Conservation (phyloP, 768 basidiomycete genomes). For the Lentinula guzmanii region DNA sequence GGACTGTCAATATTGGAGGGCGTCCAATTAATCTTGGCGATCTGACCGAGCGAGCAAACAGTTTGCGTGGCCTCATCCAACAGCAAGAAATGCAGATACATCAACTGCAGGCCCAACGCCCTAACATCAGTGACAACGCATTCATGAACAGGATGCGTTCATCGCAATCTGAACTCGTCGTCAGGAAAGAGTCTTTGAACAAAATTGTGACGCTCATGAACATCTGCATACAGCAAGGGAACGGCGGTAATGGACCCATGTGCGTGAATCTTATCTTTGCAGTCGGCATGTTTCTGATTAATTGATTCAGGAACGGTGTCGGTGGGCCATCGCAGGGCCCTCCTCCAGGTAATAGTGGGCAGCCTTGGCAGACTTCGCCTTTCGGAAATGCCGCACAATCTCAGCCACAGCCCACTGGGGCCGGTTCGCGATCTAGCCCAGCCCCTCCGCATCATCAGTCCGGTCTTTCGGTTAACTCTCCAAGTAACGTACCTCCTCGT, state of each 20-base stretch:
- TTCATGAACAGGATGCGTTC: slow-evolving; percentile 16
- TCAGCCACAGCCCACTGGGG: not conserved
- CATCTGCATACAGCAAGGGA: slow-evolving; percentile 12
- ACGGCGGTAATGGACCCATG: slow-evolving; percentile 22
- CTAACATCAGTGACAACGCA: slow-evolving; percentile 15
- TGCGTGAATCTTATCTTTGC: slow-evolving; percentile 16
- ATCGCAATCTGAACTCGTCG: slow-evolving; percentile 19
- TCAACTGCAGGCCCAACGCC: slow-evolving; percentile 15
- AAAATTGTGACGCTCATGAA: slow-evolving; percentile 28
- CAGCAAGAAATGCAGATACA: slow-evolving; percentile 13
- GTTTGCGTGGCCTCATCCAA: slow-evolving; percentile 12
- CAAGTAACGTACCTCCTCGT: slow-evolving; percentile 25
- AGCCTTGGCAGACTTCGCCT: not conserved
- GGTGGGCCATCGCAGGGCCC: not conserved
- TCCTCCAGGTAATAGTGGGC: not conserved
- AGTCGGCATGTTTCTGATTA: not conserved
- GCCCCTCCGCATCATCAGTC: slow-evolving; percentile 26
- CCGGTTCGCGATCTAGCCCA: slow-evolving; percentile 14
- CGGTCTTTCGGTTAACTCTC: slow-evolving; percentile 14
- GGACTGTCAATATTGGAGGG: slow-evolving; percentile 9
- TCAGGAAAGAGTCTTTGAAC: slow-evolving; percentile 31
- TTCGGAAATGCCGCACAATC: slow-evolving; percentile 3
- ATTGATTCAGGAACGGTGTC: not conserved
- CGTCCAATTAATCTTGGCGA: slow-evolving; percentile 17
- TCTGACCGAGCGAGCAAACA: slow-evolving; percentile 11